Conservation (phyloP, 2,329 filamentous ascomycete genomes). For the Blumeria graminis region DNA sequence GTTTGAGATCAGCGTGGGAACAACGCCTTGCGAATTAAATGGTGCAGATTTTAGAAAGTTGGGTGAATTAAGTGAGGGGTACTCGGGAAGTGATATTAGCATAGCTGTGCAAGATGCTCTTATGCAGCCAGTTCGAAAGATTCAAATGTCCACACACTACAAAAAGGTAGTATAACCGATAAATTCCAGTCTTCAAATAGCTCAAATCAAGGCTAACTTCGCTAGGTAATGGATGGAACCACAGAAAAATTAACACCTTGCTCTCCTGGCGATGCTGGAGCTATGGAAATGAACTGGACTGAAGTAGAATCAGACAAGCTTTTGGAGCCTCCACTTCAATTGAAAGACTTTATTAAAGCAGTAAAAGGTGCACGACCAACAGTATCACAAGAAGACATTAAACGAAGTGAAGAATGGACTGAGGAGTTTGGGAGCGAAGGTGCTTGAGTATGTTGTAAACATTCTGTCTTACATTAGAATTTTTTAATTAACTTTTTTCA, state of each 20-base stretch:
- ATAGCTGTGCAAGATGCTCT: constrained; percentile 90
- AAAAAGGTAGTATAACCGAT: constrained; percentile 39
- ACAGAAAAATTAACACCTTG: constrained; percentile 59
- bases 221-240: constrained; percentile 44
- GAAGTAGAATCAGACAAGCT: constrained; percentile 64
- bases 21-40: constrained; percentile 67
- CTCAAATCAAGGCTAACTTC: not conserved
- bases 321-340: constrained; percentile 59
- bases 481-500: too few relatives aligned
- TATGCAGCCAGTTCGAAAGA: constrained; percentile 93
- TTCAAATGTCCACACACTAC: constrained; percentile 93
- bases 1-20: constrained; percentile 69
- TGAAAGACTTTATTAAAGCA: constrained; percentile 86
- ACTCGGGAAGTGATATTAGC: constrained; percentile 85
- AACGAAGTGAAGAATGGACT: constrained; percentile 77
- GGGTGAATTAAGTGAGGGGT: constrained; percentile 68
- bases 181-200: not conserved
- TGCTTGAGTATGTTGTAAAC: constrained; percentile 7
- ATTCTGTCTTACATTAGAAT: too few relatives aligned
- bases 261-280: constrained; percentile 69
- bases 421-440: constrained; percentile 90
- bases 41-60: constrained; percentile 56
- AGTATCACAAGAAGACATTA: constrained; percentile 67
- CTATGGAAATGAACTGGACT: constrained; percentile 84
- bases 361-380: constrained; percentile 75